Base-by-base conservation (phyloP, 345 rosid genomes). In the Raphanus sativus region DNA sequence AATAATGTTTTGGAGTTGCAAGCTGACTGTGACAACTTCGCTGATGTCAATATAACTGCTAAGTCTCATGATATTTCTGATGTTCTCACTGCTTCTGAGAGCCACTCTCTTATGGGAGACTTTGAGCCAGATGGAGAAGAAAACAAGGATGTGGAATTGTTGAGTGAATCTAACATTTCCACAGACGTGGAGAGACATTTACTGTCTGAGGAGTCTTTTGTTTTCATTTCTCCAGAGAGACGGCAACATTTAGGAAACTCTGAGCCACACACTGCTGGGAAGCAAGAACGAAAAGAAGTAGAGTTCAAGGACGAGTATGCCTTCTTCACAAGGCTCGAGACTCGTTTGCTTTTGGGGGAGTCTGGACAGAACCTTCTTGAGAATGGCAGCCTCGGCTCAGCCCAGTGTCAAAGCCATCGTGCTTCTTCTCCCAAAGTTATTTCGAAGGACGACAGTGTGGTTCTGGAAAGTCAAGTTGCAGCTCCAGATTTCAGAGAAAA, bases 81-180 rank as follows among this genome's bases (percentile, higher is more conserved):
- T 62, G 25, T 52, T 63, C 3, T 1, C 15, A 16, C 56, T 50
- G 56, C 21, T 15, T 50, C 52, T 45, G 52, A 45, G 56, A 9
- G 28, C 52, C 79, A 59, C 4, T 59, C 67, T 69, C 61, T 30
- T 30, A 42, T 60, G 62, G 34, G 62, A 67, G 36, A 30, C 28
- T 58, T 38, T 75, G 79, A 67, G n/a, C 61, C 25, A 38, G 4
- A 59, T 59, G 78, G 54, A 48, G 16, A 40, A 6, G 33, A 42
- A 4, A 59, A 13, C 26, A 63, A 33, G 10, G 56, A 52, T 12
- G 70, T 34, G 42, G 65, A 65, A 10, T 6, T 34, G 64, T 36
- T 74, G 78, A 5, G 45, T 25, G 72, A 75, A 42, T 75, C 54
- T 75, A 60, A 45, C 50, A 59, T 26, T 32, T 29, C 13, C 73